Evolutionary conservation across 2,329 filamentous ascomycete species (phyloP), one percentile per base, ranked within the genome.

Genomic region (Diaporthe australafricana): DNA sequence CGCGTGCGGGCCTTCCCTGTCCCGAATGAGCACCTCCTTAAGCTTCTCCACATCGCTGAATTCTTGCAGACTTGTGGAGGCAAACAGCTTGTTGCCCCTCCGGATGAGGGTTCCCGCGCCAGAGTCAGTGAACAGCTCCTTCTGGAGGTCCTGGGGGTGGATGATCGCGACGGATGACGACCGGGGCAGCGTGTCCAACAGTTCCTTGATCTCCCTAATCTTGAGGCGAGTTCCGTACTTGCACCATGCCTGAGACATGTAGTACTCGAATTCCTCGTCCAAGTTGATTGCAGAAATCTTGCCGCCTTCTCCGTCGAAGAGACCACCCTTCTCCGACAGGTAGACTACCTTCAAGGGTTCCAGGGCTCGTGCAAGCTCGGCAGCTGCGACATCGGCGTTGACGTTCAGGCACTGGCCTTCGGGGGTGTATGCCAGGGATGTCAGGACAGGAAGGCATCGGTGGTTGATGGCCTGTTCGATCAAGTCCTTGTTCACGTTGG

Each of bases 251-350:
- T 98, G 94, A 71, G 91, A 88, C 94, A 98, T 98, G 79, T 98
- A 89, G 79, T 94, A 89, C 72, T 97, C 94, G 79, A 94, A 98
- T 84, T 99, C 96, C 83, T 97, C 95, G 80, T 99, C 96, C 71
- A 99, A 87, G 84, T 98, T 98, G 84, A 98, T 98, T 72, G 93
- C 94, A 7, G 96, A 98, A 79, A 98, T 98, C 86, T 98, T 97
- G 86, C 96, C 92, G 72, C 93, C 93, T 75, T 97, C 94, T 72
- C 95, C 95, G 80, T 98, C 94, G 84, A 98, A 97, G 42, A 99
- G 85, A 9, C 96, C 96, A 63, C 96, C 96, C 88, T 98, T 98
- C 85, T 99, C 96, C 6, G 95, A 97, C n/a, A 98, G 88, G 81
- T 98, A 99, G 73, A 99, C 95, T 74, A 98, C 96, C 90, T 99